Evolutionary conservation across 345 rosid species (phyloP), one percentile per base, ranked within the genome.

Genomic region (Populus tremula): DNA sequence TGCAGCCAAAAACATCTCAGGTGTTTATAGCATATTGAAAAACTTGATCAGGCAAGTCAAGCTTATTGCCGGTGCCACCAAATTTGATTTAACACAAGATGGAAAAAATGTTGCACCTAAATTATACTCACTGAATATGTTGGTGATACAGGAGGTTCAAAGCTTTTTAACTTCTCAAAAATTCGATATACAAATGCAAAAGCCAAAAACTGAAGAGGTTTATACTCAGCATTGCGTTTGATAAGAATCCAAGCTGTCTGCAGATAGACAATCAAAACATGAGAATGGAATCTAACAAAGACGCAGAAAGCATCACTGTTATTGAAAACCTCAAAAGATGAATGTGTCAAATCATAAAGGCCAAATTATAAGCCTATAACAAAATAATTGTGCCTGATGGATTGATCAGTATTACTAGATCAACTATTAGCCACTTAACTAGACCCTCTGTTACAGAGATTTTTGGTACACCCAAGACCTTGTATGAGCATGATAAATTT

Each of bases 181-280:
- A 96, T 73, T 56, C 98, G 87, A 84, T 92, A 96, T 59, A 94
- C 98, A 75, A 92, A 94, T 49, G 87, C 95, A 82, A 96, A 96
- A 69, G 95, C 88, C 88, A 96, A 84, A 85, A 96, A 96, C 84
- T 96, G 99, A 85, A 96, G 78, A 11, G 98, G 97, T 82, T 93
- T 96, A 82, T 94, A 96, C 38, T 91, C 98, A 68, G 90, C 97
- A 81, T 49, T 87, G 75, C 88, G 91, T 74, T 90, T 84, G 84
- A 94, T 82, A 56, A 87, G 70, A 80, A 91, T 86, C 99, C 99
- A 94, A 85, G 93, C 93, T 73, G 88, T 82, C 99, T 96, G 92
- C 86, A 83, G 18, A 82, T 79, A 67, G 71, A 74, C 69, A 75
- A 17, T 71, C 45, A 25, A 64, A 66, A 81, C 35, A 35, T 49